phyloP scores from a whole-genome alignment of 23 red algal genomes.

The Agarophyton chilense region DNA sequence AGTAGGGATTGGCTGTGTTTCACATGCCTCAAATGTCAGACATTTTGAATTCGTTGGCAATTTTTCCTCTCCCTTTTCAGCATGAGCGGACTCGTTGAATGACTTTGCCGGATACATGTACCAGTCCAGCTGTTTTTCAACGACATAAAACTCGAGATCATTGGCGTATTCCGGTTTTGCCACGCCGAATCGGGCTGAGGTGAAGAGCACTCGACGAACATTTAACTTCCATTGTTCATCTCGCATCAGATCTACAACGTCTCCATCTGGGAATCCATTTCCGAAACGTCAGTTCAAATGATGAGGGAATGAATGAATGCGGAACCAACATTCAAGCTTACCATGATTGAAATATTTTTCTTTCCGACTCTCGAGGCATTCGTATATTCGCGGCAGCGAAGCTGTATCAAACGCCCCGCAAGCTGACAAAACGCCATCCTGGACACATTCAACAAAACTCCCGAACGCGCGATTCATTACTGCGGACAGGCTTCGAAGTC shows the following conservation, averaged over 20 bases:
- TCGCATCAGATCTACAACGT: neutral
- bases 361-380: neutral
- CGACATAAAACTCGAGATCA: neutral
- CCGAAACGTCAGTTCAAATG: neutral
- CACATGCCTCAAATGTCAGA: neutral
- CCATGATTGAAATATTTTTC: slow-evolving; percentile 10
- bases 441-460: slow-evolving; percentile 1
- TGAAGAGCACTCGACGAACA: neutral
- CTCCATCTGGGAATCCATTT: neutral
- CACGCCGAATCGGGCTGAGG: neutral
- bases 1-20: neutral
- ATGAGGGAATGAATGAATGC: neutral
- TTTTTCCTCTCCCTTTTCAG: too few species aligned
- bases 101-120: neutral
- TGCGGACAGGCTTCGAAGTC: neutral
- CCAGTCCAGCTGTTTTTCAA: neutral
- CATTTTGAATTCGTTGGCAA: neutral
- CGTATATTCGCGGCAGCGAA: neutral
- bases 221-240: neutral
- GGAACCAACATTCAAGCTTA: neutral
- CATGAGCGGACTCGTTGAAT: neutral
- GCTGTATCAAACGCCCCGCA: slow-evolving; percentile 4
- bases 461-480: neutral
- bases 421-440: slow-evolving; percentile 13
- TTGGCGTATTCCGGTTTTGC: neutral